Base-by-base conservation (phyloP, 371 early-diverging fungal genomes). In the Homolaphlyctis polyrhiza region DNA sequence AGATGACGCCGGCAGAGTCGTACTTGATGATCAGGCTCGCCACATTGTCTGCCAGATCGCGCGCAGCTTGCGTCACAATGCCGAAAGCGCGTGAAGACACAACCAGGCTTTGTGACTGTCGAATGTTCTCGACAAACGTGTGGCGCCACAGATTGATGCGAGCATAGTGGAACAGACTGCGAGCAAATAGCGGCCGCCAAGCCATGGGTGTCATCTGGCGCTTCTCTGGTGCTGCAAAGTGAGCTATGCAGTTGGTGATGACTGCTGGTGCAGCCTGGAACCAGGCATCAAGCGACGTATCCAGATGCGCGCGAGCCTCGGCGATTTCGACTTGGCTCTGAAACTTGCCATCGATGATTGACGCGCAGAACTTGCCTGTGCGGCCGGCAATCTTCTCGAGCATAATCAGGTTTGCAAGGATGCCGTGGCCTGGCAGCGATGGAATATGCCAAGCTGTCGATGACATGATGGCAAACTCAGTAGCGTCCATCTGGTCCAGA, bases 401-500 rank as follows among this genome's bases (percentile, higher is more conserved):
- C 3, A 55, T 4, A 25, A 4, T 5, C 55, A 55, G 3, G 35
- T 55, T 55, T 18, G 55, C 55, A 27, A 27, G 4, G 30, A 27
- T 3, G 33, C 55, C 55, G 30, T 33, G 36, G 52, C 60, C 60
- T 11, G 33, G 23, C 23, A 49, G 60, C 4, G 65, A 35, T 21
- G 51, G 28, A 48, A 61, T 39, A 21, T 61, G 36, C 60, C 60
- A 60, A 21, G 36, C 61, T 25, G 59, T 33, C n/a, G 55, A 61
- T 1, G 65, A 65, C 65, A 65, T 65, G 47, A 60, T 32, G 21
- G 60, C 36, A 29, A 58, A 51, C 32, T 65, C 60, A 23, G 28
- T 35, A n/a, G 49, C 23, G 59, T 18, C 34, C 28, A 8, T 32
- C 3, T 33, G 27, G 45, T 65, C 65, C 29, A 51, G 65, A 11